Evolutionary conservation across 2,329 filamentous ascomycete genomes (phyloP).

Genomic region (Calcarisporium arbuscula): DNA sequence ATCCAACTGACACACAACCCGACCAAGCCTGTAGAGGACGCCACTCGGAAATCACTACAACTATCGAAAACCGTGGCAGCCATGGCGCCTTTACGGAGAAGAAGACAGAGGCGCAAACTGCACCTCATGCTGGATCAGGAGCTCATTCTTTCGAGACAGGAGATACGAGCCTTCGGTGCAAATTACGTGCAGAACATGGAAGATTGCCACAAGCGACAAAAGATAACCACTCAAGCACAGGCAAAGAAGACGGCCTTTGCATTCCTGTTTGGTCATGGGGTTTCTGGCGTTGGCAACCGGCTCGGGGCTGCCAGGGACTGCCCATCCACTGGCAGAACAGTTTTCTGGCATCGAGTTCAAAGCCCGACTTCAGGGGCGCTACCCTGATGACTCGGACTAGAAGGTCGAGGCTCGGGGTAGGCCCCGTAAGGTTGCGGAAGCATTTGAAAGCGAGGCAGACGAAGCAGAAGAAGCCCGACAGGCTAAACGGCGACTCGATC

Average conservation of each 20-base stretch:
- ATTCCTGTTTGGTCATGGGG: conserved; percentile 25
- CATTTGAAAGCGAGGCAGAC: conserved; percentile 32
- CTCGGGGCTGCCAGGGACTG: conserved; percentile 18
- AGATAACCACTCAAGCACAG: conserved; percentile 22
- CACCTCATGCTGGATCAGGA: conserved; percentile 23
- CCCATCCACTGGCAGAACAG: conserved; percentile 36
- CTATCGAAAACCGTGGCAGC: conserved; percentile 16
- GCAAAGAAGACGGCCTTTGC: conserved; percentile 31
- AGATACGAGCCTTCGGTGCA: conserved; percentile 33
- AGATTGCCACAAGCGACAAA: conserved; percentile 18
- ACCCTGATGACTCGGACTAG: conserved; percentile 12
- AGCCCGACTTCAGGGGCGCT: conserved; percentile 20
- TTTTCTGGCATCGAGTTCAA: conserved; percentile 40
- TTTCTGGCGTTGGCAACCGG: conserved; percentile 24
- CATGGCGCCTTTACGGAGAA: conserved; percentile 14
- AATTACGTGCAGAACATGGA: conserved; percentile 52
- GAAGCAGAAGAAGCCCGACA: conserved; percentile 21
- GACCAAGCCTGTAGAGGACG: conserved; percentile 1
- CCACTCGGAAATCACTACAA: conserved; percentile 13
- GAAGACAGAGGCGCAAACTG: conserved; percentile 19
- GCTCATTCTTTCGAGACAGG: conserved; percentile 28
- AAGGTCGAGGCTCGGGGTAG: conserved; percentile 17
- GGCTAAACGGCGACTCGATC: conserved; percentile 28
- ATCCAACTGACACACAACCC: conserved; percentile 13
- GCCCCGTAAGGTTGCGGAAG: conserved; percentile 37